A percentile compares a stretch with the other conserved stretches of the same genome.
Evolutionary conservation across 2,329 filamentous ascomycete genomes (phyloP).

Genomic region (Neonectria ditissima): DNA sequence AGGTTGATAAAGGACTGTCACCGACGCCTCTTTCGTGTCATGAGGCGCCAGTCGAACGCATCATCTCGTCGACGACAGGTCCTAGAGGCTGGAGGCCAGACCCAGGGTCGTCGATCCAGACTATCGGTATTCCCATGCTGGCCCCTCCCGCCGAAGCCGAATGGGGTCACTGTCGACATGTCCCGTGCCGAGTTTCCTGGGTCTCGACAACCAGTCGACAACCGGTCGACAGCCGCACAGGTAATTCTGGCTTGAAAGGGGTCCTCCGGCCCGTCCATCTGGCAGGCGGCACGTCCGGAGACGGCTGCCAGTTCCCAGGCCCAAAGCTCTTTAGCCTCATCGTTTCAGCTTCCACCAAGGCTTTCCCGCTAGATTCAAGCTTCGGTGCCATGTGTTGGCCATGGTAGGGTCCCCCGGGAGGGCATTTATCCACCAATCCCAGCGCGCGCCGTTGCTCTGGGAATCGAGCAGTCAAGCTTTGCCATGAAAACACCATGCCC

Average conservation of each 20-base stretch:
- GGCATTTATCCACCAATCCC: constrained; percentile 19
- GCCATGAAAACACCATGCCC: constrained; percentile 13
- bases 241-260: background rate
- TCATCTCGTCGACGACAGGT: background rate
- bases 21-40: background rate
- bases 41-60: constrained; percentile 4
- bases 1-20: constrained; percentile 1
- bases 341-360: background rate
- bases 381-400: background rate
- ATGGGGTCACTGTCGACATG: background rate
- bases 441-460: background rate
- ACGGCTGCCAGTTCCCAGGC: background rate
- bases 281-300: background rate
- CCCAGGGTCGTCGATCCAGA: constrained; percentile 11
- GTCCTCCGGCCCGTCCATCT: background rate
- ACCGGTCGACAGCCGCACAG: background rate
- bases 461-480: constrained; percentile 10
- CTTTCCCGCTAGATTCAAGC: background rate
- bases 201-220: no score
- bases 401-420: background rate
- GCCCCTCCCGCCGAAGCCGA: background rate
- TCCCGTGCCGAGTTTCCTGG: background rate
- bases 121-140: constrained; percentile 8
- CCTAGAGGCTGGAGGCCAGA: constrained; percentile 6
- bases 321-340: background rate